Conservation (phyloP, 441 rosid genomes). For the Gossypium davidsonii region DNA sequence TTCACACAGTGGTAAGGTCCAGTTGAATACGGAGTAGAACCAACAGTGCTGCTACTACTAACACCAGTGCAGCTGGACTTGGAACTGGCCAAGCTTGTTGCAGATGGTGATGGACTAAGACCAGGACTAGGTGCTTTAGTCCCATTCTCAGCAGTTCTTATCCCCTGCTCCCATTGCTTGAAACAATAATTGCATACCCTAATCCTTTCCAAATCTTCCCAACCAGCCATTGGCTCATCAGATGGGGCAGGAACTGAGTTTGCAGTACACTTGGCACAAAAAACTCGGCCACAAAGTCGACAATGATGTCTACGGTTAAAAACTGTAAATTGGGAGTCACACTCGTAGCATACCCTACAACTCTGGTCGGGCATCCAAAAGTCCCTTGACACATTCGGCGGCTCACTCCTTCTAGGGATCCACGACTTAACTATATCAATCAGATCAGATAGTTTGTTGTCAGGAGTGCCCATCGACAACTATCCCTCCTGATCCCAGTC, state of each 20-base stretch:
- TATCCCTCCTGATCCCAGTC: constrained; percentile 43
- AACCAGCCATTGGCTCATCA: constrained; percentile 31
- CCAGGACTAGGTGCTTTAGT: constrained; percentile 34
- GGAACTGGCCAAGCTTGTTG: constrained; percentile 49
- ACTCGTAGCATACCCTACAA: constrained; percentile 72
- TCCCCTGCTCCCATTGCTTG: constrained; percentile 54
- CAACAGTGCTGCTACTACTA: constrained; percentile 43
- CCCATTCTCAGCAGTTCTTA: constrained; percentile 38
- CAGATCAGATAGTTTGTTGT: constrained; percentile 41
- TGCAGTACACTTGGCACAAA: constrained; percentile 64
- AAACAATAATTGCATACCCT: constrained; percentile 70
- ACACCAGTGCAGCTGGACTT: constrained; percentile 46
- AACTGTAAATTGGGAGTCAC: constrained; percentile 58
- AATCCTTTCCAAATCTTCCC: constrained; percentile 47
- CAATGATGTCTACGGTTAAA: constrained; percentile 68
- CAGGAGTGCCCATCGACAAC: constrained; percentile 52
- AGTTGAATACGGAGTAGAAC: constrained; percentile 35
- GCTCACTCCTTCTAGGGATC: constrained; percentile 40
- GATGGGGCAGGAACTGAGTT: constrained; percentile 49
- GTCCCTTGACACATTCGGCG: constrained; percentile 51
- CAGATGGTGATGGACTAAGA: constrained; percentile 52
- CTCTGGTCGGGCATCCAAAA: constrained; percentile 87
- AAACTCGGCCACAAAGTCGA: constrained; percentile 63
- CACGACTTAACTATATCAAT: constrained; percentile 44
- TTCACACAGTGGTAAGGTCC: constrained; percentile 42